These are phyloP conservation scores for Kodamaea kaohsiungensis DNA, from an alignment of 805 yeast species.

Conservation along the genomic window DNA sequence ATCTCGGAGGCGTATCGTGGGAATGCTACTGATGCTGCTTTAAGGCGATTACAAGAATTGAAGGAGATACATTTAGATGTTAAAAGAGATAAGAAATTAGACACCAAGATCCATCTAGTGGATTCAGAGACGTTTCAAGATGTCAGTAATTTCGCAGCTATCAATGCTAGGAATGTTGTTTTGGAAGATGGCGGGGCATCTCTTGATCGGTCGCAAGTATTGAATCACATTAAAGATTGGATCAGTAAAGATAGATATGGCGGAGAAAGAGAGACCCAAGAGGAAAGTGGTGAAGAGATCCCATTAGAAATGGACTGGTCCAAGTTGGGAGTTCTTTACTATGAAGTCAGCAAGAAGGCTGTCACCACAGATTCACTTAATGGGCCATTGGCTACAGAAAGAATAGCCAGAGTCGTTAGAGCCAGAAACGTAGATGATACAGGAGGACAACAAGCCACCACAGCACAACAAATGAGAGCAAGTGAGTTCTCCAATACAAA, in stretches of 20 bases:
- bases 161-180: constrained; percentile 61
- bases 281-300: constrained; percentile 10
- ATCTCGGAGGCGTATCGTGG: constrained; percentile 57
- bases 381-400: constrained; percentile 70
- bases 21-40: constrained; percentile 54
- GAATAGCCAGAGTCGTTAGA: constrained; percentile 40
- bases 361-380: constrained; percentile 59
- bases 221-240: constrained; percentile 30
- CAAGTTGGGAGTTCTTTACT: constrained; percentile 53
- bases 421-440: constrained; percentile 44
- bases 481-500: constrained; percentile 51
- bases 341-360: constrained; percentile 47
- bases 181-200: constrained; percentile 57
- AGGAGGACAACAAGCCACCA: constrained; percentile 33
- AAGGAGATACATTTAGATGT: constrained; percentile 49
- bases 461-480: constrained; percentile 57
- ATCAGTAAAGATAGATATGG: constrained; percentile 13
- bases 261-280: constrained; percentile 19
- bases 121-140: constrained; percentile 66
- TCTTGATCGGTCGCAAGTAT: constrained; percentile 50
- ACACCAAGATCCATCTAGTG: constrained; percentile 39
- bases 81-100: constrained; percentile 33
- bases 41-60: constrained; percentile 44
- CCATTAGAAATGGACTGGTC: constrained; percentile 50
- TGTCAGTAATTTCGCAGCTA: constrained; percentile 61